Conservation (phyloP, 306 rosid species). For the Prunus mongolica region DNA sequence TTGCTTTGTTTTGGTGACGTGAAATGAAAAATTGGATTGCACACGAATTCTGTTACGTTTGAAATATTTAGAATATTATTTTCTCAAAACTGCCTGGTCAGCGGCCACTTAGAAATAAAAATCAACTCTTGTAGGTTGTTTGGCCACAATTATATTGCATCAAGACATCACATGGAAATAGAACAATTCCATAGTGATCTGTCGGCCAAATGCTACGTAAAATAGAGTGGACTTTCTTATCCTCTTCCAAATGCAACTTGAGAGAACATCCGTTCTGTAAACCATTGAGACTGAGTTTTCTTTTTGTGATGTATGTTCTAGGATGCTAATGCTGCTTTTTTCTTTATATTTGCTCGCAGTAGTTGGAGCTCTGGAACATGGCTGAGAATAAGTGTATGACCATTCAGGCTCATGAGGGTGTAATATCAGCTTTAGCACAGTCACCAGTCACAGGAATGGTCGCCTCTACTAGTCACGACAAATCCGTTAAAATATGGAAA, state of each 20-base stretch:
- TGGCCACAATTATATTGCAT: not conserved
- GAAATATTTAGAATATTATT: not conserved
- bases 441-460: conserved; percentile 80
- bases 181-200: not conserved
- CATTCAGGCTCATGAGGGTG: conserved; percentile 67
- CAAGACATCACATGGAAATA: not conserved
- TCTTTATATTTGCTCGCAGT: conserved; percentile 41
- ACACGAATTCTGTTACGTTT: not conserved
- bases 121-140: not conserved
- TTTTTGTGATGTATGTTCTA: not conserved
- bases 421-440: conserved; percentile 77
- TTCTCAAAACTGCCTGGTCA: not conserved
- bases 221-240: not conserved
- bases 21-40: not conserved
- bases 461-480: conserved; percentile 89
- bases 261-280: not conserved
- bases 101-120: not conserved
- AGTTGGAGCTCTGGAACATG: conserved; percentile 85
- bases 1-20: conserved; percentile 4
- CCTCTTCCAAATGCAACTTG: not conserved
- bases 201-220: not conserved
- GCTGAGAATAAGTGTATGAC: conserved; percentile 78
- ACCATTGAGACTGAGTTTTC: not conserved
- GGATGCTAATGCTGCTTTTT: conserved; percentile 11
- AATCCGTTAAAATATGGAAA: conserved; percentile 87